Percentiles rank a stretch among this genome's conserved stretches.
These are phyloP conservation scores for Chlorella sp. DNA, from an alignment of 139 green algal genomes.

Conservation along the genomic window DNA sequence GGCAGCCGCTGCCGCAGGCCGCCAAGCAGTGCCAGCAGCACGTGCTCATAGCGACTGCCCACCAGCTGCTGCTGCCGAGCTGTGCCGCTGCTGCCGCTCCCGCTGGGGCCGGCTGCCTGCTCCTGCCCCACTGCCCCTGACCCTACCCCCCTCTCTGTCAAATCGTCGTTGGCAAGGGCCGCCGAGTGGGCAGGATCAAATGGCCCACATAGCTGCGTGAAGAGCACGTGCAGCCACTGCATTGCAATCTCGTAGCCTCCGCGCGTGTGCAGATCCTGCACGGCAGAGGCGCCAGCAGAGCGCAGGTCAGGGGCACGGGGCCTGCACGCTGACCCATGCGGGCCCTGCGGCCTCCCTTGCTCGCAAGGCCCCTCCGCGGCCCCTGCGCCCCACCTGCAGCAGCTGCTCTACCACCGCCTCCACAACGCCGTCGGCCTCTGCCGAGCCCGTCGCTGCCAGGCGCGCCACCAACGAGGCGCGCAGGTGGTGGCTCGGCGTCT, in stretches of 20 bases:
- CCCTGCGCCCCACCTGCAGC: constrained; percentile 4
- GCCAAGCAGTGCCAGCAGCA: constrained; percentile 56
- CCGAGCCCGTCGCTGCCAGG: too few species aligned
- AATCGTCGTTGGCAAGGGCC: too few species aligned
- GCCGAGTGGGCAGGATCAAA: too few species aligned
- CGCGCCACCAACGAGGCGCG: constrained; percentile 47
- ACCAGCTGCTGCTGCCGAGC: not conserved
- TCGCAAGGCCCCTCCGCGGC: not conserved
- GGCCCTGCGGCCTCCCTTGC: not conserved
- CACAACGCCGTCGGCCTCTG: not conserved
- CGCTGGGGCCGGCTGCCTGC: not conserved
- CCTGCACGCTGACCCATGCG: not conserved
- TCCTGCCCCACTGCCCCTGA: not conserved
- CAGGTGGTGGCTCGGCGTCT: constrained; percentile 29
- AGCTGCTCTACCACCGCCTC: constrained; percentile 12
- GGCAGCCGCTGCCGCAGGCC: constrained; percentile 40
- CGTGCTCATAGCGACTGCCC: constrained; percentile 57
- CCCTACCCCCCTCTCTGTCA: not conserved
- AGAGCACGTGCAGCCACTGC: constrained; percentile 16
- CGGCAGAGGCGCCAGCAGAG: not conserved
- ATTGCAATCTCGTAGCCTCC: constrained; percentile 9
- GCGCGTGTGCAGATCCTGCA: not conserved
- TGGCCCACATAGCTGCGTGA: too few species aligned
- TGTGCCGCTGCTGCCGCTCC: not conserved
- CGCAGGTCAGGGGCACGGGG: not conserved